Conservation (phyloP, 2,329 filamentous ascomycete genomes). For the Fusarium buharicum region DNA sequence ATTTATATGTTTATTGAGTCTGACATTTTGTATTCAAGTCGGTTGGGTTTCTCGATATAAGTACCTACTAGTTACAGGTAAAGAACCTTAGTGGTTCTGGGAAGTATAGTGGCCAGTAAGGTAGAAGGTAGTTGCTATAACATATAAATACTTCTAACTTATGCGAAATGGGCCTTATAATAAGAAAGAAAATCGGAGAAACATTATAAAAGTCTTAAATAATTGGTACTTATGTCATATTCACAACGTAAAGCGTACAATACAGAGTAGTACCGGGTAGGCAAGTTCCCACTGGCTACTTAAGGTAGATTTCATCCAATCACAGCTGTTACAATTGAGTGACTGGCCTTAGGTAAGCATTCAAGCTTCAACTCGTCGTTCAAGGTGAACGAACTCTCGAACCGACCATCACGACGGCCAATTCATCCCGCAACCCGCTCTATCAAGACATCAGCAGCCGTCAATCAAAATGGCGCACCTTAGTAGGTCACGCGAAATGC, state of each 20-base stretch:
- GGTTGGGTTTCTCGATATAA: too few species aligned
- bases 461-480: slow-evolving; percentile 54
- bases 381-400: slow-evolving; percentile 31
- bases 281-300: accelerated
- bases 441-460: slow-evolving; percentile 40
- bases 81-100: too few species aligned
- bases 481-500: slow-evolving; percentile 42
- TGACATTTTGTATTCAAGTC: too few species aligned
- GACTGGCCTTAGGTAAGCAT: slow-evolving; percentile 32
- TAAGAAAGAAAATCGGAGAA: too few species aligned
- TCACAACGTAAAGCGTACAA: not conserved
- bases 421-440: slow-evolving; percentile 37
- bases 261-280: slow-evolving; percentile 31
- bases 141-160: too few species aligned
- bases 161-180: too few species aligned
- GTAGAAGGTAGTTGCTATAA: too few species aligned
- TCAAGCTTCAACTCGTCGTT: slow-evolving; percentile 37
- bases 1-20: too few species aligned
- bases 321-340: slow-evolving; percentile 12
- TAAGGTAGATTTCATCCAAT: slow-evolving; percentile 33
- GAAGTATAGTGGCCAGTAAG: too few species aligned
- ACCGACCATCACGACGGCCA: slow-evolving; percentile 42
- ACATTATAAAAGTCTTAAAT: too few species aligned
- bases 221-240: too few species aligned
- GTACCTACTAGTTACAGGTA: too few species aligned